Evolutionary conservation across 106 monocot species (phyloP).

Genomic region (Iris macrosiphon): DNA sequence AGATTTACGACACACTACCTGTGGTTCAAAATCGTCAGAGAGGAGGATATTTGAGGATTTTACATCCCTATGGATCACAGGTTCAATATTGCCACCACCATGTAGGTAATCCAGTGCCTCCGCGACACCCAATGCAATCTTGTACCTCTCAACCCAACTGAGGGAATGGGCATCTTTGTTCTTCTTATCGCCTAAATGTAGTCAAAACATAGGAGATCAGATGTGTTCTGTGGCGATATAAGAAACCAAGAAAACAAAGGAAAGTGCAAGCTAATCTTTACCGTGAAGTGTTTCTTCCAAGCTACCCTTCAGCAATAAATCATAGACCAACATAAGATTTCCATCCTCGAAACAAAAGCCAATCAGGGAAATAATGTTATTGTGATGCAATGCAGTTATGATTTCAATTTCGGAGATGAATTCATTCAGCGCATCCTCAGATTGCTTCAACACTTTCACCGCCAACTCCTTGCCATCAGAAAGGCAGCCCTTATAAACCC

Average conservation of each 20-base stretch:
- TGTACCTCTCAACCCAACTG: slow-evolving; percentile 59
- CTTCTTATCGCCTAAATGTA: slow-evolving; percentile 25
- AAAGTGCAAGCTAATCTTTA: not conserved
- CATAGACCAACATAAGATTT: slow-evolving; percentile 47
- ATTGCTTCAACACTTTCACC: slow-evolving; percentile 45
- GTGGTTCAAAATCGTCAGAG: slow-evolving; percentile 48
- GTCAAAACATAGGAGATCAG: not conserved
- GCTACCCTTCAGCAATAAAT: slow-evolving; percentile 52
- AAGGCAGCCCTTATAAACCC: slow-evolving; percentile 44
- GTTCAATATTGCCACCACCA: slow-evolving; percentile 19
- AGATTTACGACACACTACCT: slow-evolving; percentile 22
- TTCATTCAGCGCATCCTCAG: slow-evolving; percentile 28
- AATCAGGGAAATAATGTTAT: slow-evolving; percentile 45
- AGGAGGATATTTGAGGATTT: slow-evolving; percentile 91
- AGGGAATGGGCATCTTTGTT: slow-evolving; percentile 14
- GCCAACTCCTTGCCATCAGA: slow-evolving; percentile 40
- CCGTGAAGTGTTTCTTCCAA: slow-evolving; percentile 60
- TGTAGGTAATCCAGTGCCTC: slow-evolving; percentile 71
- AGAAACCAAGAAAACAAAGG: not conserved
- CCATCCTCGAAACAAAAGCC: slow-evolving; percentile 55
- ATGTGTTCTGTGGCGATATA: not conserved
- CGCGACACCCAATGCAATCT: slow-evolving; percentile 52
- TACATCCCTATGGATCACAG: slow-evolving; percentile 83
- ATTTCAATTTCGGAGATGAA: slow-evolving; percentile 55
- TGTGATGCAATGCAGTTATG: slow-evolving; percentile 41